Percentiles rank a stretch among this genome's conserved stretches.
These are phyloP conservation scores for Fusarium xylarioides DNA, from an alignment of 2,329 filamentous ascomycete species.

Conservation along the genomic window DNA sequence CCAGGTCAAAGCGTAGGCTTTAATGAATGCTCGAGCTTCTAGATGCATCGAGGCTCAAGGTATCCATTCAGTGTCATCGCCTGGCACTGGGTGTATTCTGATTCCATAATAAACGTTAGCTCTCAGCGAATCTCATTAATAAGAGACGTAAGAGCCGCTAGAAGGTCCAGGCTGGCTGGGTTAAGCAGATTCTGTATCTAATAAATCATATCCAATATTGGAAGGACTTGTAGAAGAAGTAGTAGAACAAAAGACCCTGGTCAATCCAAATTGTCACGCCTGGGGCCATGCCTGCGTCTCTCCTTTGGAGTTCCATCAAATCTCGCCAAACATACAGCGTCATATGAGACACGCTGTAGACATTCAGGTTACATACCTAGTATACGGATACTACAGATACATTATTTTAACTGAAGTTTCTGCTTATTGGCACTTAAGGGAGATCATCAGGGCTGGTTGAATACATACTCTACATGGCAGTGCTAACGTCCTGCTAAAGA, in stretches of 20 bases:
- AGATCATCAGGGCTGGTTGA: background rate
- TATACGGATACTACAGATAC: no score
- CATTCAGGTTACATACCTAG: background rate
- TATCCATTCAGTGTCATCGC: background rate
- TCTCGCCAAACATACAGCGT: conserved; percentile 26
- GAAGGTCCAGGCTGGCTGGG: conserved; percentile 1
- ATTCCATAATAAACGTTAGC: background rate
- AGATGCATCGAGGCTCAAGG: background rate
- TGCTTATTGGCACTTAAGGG: background rate
- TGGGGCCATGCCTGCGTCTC: conserved; percentile 6
- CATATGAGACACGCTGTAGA: conserved; percentile 19
- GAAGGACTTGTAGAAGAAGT: conserved; percentile 31
- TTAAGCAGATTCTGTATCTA: background rate
- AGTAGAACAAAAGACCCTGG: conserved; percentile 20
- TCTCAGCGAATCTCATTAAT: background rate
- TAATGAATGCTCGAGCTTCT: background rate
- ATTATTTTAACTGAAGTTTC: background rate
- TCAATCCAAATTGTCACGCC: conserved; percentile 1
- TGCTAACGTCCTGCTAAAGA: background rate
- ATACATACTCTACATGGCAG: background rate
- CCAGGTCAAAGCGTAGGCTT: conserved; percentile 26
- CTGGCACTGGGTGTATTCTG: background rate
- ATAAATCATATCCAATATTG: conserved; percentile 18
- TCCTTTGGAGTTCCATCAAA: conserved; percentile 21
- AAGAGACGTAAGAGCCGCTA: background rate